Base-by-base conservation (phyloP, 345 rosid genomes). In the Eucalyptus viminalis region DNA sequence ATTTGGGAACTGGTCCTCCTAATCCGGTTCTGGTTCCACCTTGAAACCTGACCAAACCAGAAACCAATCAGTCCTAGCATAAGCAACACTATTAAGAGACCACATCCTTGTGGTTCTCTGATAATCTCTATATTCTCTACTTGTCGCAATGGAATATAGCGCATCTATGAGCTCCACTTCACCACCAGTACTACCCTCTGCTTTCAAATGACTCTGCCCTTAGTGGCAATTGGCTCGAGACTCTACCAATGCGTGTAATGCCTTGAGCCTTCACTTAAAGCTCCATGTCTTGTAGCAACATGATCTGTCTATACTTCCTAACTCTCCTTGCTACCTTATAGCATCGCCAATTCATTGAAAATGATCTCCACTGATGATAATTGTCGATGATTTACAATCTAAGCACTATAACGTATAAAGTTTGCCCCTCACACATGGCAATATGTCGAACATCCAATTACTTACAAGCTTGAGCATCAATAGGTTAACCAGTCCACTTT, bases 1-100 rank as follows among this genome's bases (percentile, higher is more conserved):
- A 17, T 53, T 0, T 3, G 24, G 2, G 24, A 7, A 17, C 10
- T 1, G 0, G 24, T 17, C 2, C 56, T 19, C 56, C 0, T 17
- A 4, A 9, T 51, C 22, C 0, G 1, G 2, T 51, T 0, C 22
- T 0, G 19, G 4, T 53, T 53, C 2, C 24, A 53, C 24, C 56
- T 53, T 53, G 24, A 53, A 1, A 53, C 56, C 1, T 53, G 1
- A 53, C 5, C 0, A 0, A 53, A 53, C 4, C 4, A 3, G 0
- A 53, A 53, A 53, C 24, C 24, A 19, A 53, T 53, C 0, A 53
- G 56, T 53, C 24, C 56, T 19, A 19, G 34, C 37, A 62, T 29
- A 62, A 62, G 0, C 16, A 62, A 62, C 72, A 62, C 3, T 62
- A 14, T 62, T n/a, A 62, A 14, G 5, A 7, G 72, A 29, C 72